Conservation (phyloP, 331 rosid species). For the Acacia concinna region DNA sequence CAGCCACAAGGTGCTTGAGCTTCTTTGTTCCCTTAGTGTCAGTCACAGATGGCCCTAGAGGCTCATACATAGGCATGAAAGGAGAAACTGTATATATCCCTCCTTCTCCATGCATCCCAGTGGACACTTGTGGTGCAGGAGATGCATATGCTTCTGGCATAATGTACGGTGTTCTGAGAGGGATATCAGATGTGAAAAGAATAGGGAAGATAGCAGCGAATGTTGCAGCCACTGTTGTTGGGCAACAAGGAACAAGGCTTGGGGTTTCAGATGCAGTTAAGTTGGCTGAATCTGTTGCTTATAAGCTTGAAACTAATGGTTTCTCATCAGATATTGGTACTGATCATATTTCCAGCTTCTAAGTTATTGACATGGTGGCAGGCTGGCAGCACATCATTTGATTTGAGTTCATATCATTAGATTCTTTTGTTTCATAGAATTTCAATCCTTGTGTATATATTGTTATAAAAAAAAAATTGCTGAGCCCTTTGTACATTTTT, state of each 20-base stretch:
- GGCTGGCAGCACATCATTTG: constrained; percentile 21
- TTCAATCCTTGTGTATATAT: constrained; percentile 37
- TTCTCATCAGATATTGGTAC: constrained; percentile 63
- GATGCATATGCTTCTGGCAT: constrained; percentile 95
- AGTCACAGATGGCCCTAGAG: constrained; percentile 79
- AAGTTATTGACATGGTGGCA: constrained; percentile 7
- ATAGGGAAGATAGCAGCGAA: constrained; percentile 79
- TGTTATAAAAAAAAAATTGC: not conserved
- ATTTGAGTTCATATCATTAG: constrained; percentile 15
- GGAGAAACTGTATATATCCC: constrained; percentile 90
- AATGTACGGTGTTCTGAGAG: constrained; percentile 67
- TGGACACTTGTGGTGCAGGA: constrained; percentile 98
- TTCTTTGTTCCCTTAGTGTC: constrained; percentile 88
- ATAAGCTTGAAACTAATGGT: constrained; percentile 40
- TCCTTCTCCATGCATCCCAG: constrained; percentile 81
- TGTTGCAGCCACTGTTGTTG: constrained; percentile 90
- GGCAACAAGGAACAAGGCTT: constrained; percentile 92
- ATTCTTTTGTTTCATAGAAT: constrained; percentile 30
- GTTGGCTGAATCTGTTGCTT: constrained; percentile 64
- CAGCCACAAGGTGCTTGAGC: constrained; percentile 79
- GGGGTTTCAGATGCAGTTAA: constrained; percentile 74
- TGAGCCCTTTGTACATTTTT: constrained; percentile 4
- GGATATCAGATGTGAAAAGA: constrained; percentile 70
- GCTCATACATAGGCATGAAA: constrained; percentile 83
- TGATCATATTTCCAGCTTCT: constrained; percentile 74